Evolutionary conservation across 495 filamentous ascomycete species (phyloP).

Genomic region (Podospora conica): DNA sequence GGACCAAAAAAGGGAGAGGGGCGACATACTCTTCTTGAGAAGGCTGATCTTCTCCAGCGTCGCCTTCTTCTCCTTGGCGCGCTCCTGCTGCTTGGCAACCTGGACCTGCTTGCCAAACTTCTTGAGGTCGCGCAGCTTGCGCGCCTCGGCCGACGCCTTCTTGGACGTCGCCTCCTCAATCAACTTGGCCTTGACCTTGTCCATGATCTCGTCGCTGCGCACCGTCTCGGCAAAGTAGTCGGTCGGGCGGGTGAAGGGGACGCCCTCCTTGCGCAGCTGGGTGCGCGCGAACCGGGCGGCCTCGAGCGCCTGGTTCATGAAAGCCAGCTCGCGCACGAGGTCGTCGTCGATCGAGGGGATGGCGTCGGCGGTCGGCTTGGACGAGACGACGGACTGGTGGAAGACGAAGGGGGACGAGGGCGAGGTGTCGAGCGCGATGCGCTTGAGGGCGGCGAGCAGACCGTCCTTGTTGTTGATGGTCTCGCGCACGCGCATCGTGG

Average conservation of each 20-base stretch:
- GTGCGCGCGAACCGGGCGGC: slow-evolving; percentile 65
- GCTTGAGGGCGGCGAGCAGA: slow-evolving; percentile 67
- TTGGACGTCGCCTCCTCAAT: slow-evolving; percentile 85
- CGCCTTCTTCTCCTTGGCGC: slow-evolving; percentile 82
- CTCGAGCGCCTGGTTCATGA: slow-evolving; percentile 84
- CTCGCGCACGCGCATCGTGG: slow-evolving; percentile 77
- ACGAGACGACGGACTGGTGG: slow-evolving; percentile 48
- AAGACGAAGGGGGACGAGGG: slow-evolving; percentile 45
- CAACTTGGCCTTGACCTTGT: slow-evolving; percentile 87
- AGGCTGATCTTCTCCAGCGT: slow-evolving; percentile 88
- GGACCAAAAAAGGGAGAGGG: background rate
- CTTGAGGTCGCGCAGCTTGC: slow-evolving; percentile 89
- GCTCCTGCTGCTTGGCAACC: slow-evolving; percentile 89
- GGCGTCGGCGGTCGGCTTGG: slow-evolving; percentile 41
- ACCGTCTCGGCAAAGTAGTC: slow-evolving; percentile 99
- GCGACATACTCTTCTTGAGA: slow-evolving; percentile 80
- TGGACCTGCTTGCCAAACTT: slow-evolving; percentile 99
- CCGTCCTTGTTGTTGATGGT: slow-evolving; percentile 96
- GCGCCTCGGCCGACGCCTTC: slow-evolving; percentile 87
- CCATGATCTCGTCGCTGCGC: slow-evolving; percentile 97
- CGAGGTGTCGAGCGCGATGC: slow-evolving; percentile 61
- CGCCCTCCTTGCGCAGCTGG: slow-evolving; percentile 70
- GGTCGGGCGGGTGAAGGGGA: slow-evolving; percentile 77
- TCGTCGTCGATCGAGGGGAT: slow-evolving; percentile 79
- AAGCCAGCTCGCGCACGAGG: slow-evolving; percentile 78